These are phyloP conservation scores for Conoideocrella luteorostrata DNA, from an alignment of 2,329 filamentous ascomycete species.

Conservation along the genomic window DNA sequence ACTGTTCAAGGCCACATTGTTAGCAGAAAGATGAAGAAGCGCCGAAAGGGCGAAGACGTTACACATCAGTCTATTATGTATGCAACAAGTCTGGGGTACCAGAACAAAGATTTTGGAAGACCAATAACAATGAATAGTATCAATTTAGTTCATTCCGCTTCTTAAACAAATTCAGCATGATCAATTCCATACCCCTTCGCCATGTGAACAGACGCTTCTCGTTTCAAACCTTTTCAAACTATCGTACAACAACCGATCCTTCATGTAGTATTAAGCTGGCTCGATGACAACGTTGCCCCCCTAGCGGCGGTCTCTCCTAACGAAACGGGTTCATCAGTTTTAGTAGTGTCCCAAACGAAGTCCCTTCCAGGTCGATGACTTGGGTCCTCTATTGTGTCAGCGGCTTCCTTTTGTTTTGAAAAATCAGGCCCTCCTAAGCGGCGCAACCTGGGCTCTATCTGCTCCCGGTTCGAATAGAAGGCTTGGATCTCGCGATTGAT, in stretches of 20 bases:
- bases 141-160: constrained; percentile 11
- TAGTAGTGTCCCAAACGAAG: constrained; percentile 28
- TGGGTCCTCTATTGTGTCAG: constrained; percentile 9
- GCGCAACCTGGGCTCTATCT: constrained; percentile 25
- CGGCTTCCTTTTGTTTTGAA: constrained; percentile 14
- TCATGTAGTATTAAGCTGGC: no score
- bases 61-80: constrained; percentile 1
- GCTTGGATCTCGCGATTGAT: constrained; percentile 31
- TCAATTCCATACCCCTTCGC: constrained; percentile 3
- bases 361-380: constrained; percentile 14
- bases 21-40: neutral
- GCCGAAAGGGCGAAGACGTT: neutral
- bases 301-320: neutral
- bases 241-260: no score
- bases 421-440: constrained; percentile 3
- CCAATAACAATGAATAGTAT: constrained; percentile 11
- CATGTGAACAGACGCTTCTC: neutral
- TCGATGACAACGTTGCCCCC: neutral
- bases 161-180: constrained; percentile 3
- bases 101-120: constrained; percentile 7
- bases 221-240: no score
- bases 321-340: constrained; percentile 6
- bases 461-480: constrained; percentile 29
- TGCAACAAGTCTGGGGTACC: constrained; percentile 1
- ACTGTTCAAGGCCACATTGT: neutral